Evolutionary conservation across 352 stramenopile species (phyloP).

Genomic region (Thalassiosira sp.): DNA sequence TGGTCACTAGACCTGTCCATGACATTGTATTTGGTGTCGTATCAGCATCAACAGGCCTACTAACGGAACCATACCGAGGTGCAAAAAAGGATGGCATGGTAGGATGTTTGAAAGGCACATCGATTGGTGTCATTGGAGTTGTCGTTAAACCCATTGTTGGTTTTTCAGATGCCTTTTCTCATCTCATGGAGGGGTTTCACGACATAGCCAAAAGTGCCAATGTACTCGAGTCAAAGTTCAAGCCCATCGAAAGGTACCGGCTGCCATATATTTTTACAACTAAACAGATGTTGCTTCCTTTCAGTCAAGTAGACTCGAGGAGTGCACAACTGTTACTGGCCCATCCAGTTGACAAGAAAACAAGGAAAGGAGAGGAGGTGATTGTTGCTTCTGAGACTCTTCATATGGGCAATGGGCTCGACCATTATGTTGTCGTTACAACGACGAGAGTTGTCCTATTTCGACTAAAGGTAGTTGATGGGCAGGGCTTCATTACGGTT

Average conservation of each 20-base stretch:
- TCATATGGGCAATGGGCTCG: conserved; percentile 64
- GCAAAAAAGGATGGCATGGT: conserved; percentile 61
- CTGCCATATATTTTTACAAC: conserved; percentile 79
- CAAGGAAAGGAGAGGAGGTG: conserved; percentile 59
- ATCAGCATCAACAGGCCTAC: conserved; percentile 65
- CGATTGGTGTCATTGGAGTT: conserved; percentile 69
- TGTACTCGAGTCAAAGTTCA: conserved; percentile 75
- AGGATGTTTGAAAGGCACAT: conserved; percentile 71
- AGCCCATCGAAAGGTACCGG: conserved; percentile 66
- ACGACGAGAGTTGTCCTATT: conserved; percentile 76
- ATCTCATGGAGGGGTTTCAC: conserved; percentile 78
- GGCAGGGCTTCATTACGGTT: conserved; percentile 46
- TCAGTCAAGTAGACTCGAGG: conserved; percentile 62
- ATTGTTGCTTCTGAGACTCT: conserved; percentile 76
- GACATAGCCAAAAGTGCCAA: conserved; percentile 82
- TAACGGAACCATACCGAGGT: conserved; percentile 78
- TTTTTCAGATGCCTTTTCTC: conserved; percentile 78
- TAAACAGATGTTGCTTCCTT: conserved; percentile 71
- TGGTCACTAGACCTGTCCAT: conserved; percentile 68
- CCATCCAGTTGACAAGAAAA: conserved; percentile 65
- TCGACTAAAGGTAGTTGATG: conserved; percentile 68
- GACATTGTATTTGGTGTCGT: conserved; percentile 77
- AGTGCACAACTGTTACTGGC: conserved; percentile 70
- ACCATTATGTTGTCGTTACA: conserved; percentile 78
- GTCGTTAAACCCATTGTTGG: conserved; percentile 80